phyloP scores from a whole-genome alignment of 495 filamentous ascomycete species.

The Cercophora scortea region DNA sequence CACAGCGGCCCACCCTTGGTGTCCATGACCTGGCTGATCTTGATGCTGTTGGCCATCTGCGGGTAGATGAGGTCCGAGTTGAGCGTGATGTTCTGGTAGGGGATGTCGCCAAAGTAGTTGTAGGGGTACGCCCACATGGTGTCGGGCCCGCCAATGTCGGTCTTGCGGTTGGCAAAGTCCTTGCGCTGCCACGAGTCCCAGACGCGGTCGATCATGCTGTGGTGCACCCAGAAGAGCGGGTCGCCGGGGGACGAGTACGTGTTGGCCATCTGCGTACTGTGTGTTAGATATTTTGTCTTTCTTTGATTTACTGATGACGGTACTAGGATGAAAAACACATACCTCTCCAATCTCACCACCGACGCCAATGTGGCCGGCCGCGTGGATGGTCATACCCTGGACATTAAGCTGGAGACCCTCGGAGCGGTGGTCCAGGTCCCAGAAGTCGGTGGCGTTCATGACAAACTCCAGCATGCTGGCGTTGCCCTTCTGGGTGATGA shows the following conservation, averaged over 20 bases:
- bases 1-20: constrained; percentile 21
- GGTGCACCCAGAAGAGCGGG: constrained; percentile 56
- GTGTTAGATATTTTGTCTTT: too few species aligned
- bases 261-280: constrained; percentile 10
- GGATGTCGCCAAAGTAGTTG: constrained; percentile 21
- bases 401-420: not conserved
- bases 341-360: constrained; percentile 2
- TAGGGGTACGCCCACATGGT: constrained; percentile 24
- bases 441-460: not conserved
- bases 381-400: not conserved
- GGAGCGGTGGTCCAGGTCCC: not conserved
- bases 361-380: constrained; percentile 1
- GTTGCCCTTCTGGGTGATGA: not conserved
- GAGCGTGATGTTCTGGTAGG: constrained; percentile 30
- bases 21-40: constrained; percentile 26
- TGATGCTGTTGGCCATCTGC: constrained; percentile 11
- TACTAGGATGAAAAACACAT: too few species aligned
- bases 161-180: constrained; percentile 13
- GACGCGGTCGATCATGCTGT: constrained; percentile 52
- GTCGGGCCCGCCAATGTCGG: constrained; percentile 28
- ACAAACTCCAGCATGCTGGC: not conserved
- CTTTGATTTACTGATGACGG: too few species aligned
- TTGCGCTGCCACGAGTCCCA: constrained; percentile 55
- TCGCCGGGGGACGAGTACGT: constrained; percentile 31
- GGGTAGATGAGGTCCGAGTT: constrained; percentile 21